These are phyloP conservation scores for Fusarium succisae DNA, from an alignment of 2,329 filamentous ascomycete species.

Conservation along the genomic window DNA sequence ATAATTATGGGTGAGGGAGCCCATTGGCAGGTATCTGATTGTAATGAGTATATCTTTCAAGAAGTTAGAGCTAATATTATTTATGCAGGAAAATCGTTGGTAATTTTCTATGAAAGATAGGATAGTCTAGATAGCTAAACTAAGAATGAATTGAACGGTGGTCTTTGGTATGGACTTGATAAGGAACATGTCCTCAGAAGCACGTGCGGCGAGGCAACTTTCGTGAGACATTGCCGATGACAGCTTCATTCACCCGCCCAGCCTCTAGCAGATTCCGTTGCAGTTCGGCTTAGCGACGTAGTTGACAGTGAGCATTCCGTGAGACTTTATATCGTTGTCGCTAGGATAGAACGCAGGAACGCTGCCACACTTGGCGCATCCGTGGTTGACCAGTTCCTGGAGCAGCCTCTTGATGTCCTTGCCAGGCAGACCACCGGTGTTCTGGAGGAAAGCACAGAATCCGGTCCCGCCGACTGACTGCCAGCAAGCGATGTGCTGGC, in stretches of 20 bases:
- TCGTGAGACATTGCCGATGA: no score
- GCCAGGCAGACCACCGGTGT: background rate
- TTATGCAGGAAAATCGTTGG: background rate
- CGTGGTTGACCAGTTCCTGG: background rate
- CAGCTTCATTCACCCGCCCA: rapidly evolving
- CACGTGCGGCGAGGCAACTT: background rate
- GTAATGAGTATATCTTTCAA: background rate
- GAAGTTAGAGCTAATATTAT: background rate
- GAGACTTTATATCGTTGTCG: background rate
- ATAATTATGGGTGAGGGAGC: rapidly evolving
- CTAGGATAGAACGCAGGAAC: background rate
- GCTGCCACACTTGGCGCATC: background rate
- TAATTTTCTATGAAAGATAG: background rate
- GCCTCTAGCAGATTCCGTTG: background rate
- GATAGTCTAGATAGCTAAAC: background rate
- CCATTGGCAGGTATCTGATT: no score
- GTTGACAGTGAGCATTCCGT: background rate
- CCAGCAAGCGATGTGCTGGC: background rate
- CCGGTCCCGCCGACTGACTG: background rate
- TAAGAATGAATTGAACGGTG: background rate
- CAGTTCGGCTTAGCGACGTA: background rate
- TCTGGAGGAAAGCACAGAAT: background rate
- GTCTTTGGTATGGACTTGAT: no score
- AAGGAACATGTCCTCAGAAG: background rate
- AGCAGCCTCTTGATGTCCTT: background rate